Evolutionary conservation across 345 rosid species (phyloP), one percentile per base, ranked within the genome.

Genomic region (Heritiera fomes): DNA sequence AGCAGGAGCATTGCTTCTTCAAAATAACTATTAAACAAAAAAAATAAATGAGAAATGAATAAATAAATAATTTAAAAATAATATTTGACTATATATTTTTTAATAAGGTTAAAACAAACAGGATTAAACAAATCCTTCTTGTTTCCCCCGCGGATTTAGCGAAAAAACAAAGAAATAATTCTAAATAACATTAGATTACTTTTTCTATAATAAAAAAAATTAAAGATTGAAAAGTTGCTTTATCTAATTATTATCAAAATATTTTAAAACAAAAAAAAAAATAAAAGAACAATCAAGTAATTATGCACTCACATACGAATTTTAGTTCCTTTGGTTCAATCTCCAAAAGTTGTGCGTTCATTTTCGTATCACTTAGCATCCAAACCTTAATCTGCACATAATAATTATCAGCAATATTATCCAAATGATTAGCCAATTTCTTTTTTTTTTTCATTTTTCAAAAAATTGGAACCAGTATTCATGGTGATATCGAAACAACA

Each of bases 1-100:
- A 86, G 79, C 99, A 96, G 28, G 94, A 59, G 78, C 92, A 90
- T 84, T 94, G 98, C 94, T 91, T 94, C 91, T 91, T 90, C 85
- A 89, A 75, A 83, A 89, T 97, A 87, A 92, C 99, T 96, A 79
- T 83, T 79, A 82, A 83, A 43, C 49, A 74, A 40, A 49, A 71
- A 47, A 73, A 23, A 6, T 45, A 66, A 46, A 56, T 46, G 3
- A 59, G 49, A 43, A 30, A 69, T 41, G 6, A 41, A 41, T 7
- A 69, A 28, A 77, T 2, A 12, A 66, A 56, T 1, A 45, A 77
- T n/a, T 7, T 2, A 56, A 43, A 67, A 20, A 40, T 13, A 69
- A 45, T 14, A 15, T 34, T 1, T 7, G 34, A 59, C 30, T 23
- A 34, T 34, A 34, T 34, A 34, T 34, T 0, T 34, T 34, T 34